A percentile compares a stretch with the other conserved stretches of the same genome.
Evolutionary conservation across 1,284 basidiomycete genomes (phyloP).

Genomic region (Sporisorium iseilematis-ciliati): DNA sequence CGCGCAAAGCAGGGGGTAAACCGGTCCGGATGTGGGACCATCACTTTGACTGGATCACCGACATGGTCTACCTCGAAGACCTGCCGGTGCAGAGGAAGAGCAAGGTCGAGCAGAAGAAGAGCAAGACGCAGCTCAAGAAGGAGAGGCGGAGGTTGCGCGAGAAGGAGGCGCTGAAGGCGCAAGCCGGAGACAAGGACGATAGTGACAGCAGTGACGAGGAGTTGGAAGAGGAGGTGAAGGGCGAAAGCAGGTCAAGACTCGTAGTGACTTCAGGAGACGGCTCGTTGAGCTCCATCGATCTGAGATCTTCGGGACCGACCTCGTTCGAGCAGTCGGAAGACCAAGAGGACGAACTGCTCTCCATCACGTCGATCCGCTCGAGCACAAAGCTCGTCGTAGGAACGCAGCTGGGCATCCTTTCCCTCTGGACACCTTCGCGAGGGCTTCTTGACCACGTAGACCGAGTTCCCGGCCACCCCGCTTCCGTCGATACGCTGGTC

Average conservation of each 20-base stretch:
- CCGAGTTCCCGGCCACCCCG: conserved; percentile 84
- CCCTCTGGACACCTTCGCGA: conserved; percentile 85
- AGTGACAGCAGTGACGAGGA: conserved; percentile 11
- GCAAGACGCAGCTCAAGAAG: conserved; percentile 27
- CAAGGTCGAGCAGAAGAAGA: conserved; percentile 34
- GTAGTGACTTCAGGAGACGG: conserved; percentile 80
- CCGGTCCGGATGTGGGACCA: conserved; percentile 80
- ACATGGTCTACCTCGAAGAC: conserved; percentile 79
- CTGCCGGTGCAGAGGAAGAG: conserved; percentile 42
- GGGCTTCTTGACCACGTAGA: conserved; percentile 95
- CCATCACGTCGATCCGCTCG: conserved; percentile 84
- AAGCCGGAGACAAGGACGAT: too few relatives aligned
- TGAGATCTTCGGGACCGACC: conserved; percentile 70
- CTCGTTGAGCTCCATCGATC: conserved; percentile 87
- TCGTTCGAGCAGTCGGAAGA: conserved; percentile 84
- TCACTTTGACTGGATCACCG: conserved; percentile 95
- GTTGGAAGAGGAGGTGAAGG: background rate
- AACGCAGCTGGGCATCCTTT: conserved; percentile 89
- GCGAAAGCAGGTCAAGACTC: conserved; percentile 44
- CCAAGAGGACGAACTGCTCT: conserved; percentile 94
- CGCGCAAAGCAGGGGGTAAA: conserved; percentile 73
- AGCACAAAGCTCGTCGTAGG: conserved; percentile 86
- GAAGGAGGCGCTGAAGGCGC: background rate
- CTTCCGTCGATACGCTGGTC: conserved; percentile 77
- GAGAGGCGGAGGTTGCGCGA: conserved; percentile 19